Evolutionary conservation across 306 rosid species (phyloP).

Genomic region (Cucurbita argyrosperma): DNA sequence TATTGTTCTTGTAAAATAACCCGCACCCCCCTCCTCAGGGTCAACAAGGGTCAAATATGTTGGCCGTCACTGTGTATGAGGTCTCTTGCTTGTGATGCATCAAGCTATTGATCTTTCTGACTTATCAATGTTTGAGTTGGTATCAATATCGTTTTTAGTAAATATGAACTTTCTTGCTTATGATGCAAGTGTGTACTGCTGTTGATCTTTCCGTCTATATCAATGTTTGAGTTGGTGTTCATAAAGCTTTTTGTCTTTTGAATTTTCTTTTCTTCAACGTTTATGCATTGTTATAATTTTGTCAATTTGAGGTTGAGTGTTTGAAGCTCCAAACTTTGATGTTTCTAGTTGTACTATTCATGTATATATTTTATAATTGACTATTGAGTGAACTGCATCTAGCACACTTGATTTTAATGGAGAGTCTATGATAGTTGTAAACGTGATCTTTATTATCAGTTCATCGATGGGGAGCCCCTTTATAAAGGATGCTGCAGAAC

Average conservation of each 20-base stretch:
- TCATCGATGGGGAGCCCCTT: conserved; percentile 79
- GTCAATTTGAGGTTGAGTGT: neutral
- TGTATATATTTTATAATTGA: neutral
- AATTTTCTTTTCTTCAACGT: neutral
- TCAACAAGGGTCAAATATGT: neutral
- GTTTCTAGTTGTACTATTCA: neutral
- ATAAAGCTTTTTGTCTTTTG: neutral
- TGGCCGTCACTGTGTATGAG: neutral
- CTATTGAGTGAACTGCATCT: neutral
- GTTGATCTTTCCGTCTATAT: neutral
- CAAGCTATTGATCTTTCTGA: neutral
- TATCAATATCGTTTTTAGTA: neutral
- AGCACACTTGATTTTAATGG: neutral
- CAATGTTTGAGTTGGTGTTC: neutral
- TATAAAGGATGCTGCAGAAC: conserved; percentile 78
- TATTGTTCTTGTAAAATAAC: no score
- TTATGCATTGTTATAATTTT: neutral
- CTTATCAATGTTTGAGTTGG: neutral
- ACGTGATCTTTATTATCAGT: conserved; percentile 28
- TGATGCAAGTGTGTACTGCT: neutral
- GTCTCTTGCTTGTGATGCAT: neutral
- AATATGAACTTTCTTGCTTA: neutral
- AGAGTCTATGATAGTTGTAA: neutral
- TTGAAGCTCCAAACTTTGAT: neutral
- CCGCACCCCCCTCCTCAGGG: no score